Evolutionary conservation across 768 basidiomycete species (phyloP), one percentile per base, ranked within the genome.

Genomic region (Collybia sp.): DNA sequence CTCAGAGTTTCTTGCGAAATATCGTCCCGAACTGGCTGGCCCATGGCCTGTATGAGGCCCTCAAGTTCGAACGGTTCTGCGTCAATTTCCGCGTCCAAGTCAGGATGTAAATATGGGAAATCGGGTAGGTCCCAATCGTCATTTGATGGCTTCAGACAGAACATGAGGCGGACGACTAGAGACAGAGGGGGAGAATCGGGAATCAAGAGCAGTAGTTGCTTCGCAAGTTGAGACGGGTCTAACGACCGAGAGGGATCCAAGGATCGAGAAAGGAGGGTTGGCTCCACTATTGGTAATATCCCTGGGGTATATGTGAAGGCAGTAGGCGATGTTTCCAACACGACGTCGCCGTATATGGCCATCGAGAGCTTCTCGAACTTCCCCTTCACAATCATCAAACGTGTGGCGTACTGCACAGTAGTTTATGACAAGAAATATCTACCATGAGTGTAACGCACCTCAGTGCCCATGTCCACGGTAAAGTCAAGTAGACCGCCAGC

Each of bases 331-430:
- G 60, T 46, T 30, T 85, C 82, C 11, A 73, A 63, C 13, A 80
- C 71, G 12, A 79, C 55, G 30, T 86, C 76, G 12, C 76, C 76
- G 52, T 79, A 79, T 30, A 82, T 69, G 33, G 85, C 83, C 54
- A 87, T 66, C 11, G 87, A 86, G 15, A 87, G 65, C 47, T 67
- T 69, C 41, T 77, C 66, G 60, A 88, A 90, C 31, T 76, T 68
- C n/a, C 88, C 89, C 56, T 82, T 83, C 50, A 92, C 72, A 47
- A 91, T 85, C 76, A 92, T 82, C 25, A 91, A 69, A 37, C 88
- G 82, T 16, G 88, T 88, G 3, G 82, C 77, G 59, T 77, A 81
- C 84, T 88, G 58, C 13, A 32, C 12, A 37, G 10, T 10, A 13
- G 33, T 30, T 49, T 30, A 33, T 33, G 15, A 12, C 12, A 44